phyloP scores from a whole-genome alignment of 805 yeast genomes.

The Tetrapisispora arboricola region DNA sequence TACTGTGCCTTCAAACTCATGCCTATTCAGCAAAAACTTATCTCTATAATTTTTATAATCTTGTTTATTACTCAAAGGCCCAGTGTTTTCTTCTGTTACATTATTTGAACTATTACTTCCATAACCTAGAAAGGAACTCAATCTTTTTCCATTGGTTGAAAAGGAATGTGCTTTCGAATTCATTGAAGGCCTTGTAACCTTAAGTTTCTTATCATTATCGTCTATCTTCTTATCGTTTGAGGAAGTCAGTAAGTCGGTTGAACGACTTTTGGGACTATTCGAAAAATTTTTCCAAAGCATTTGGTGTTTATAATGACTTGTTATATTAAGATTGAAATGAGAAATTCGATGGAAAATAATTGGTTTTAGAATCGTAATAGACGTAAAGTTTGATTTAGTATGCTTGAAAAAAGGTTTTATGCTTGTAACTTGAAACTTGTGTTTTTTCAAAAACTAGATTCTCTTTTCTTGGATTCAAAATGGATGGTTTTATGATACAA shows the following conservation, averaged over 20 bases:
- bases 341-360: too few species aligned
- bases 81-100: conserved; percentile 69
- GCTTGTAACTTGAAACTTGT: too few species aligned
- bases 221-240: not conserved
- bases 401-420: too few species aligned
- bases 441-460: too few species aligned
- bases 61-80: not conserved
- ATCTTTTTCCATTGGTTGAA: conserved; percentile 95
- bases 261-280: conserved; percentile 26
- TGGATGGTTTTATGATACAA: too few species aligned
- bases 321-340: too few species aligned
- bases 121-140: conserved; percentile 30
- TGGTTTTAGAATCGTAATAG: too few species aligned
- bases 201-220: not conserved
- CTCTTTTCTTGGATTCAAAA: too few species aligned
- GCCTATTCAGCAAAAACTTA: conserved; percentile 24
- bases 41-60: conserved; percentile 28
- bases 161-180: conserved; percentile 32
- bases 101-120: conserved; percentile 82
- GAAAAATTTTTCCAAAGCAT: conserved; percentile 25
- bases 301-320: too few species aligned
- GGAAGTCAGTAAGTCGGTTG: conserved; percentile 18
- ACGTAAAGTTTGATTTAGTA: too few species aligned
- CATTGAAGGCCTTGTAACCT: not conserved
- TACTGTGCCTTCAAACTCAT: conserved; percentile 35